phyloP scores from a whole-genome alignment of 805 yeast genomes.

The Debaryomyces maramus region DNA sequence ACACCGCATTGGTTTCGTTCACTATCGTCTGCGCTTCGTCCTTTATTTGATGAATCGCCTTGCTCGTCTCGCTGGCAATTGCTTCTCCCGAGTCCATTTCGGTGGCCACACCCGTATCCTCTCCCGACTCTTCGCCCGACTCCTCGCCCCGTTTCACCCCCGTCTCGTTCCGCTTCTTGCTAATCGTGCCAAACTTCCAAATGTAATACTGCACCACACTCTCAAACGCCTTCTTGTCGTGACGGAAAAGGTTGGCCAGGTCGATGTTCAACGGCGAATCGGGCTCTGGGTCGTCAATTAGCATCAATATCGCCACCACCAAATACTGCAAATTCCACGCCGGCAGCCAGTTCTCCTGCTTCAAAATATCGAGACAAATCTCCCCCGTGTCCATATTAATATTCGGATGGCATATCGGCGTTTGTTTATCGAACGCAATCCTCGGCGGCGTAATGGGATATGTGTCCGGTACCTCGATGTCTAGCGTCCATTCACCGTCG shows the following conservation, averaged over 20 bases:
- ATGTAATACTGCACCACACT: slow-evolving; percentile 40
- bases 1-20: not conserved
- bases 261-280: slow-evolving; percentile 72
- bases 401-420: slow-evolving; percentile 45
- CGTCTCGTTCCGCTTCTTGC: slow-evolving; percentile 6
- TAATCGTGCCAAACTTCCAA: slow-evolving; percentile 38
- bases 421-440: slow-evolving; percentile 42
- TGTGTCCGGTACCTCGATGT: slow-evolving; percentile 42
- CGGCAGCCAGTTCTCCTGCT: slow-evolving; percentile 64
- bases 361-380: slow-evolving; percentile 67
- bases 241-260: slow-evolving; percentile 58
- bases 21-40: slow-evolving; percentile 1
- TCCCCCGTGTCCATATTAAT: slow-evolving; percentile 54
- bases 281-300: slow-evolving; percentile 66
- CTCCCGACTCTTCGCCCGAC: not conserved
- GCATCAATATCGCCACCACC: slow-evolving; percentile 55
- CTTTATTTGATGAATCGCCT: not conserved
- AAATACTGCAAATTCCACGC: slow-evolving; percentile 65
- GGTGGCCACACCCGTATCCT: too few species aligned
- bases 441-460: slow-evolving; percentile 65
- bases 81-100: not conserved
- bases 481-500: slow-evolving; percentile 52
- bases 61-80: not conserved
- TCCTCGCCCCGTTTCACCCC: not conserved
- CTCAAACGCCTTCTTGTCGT: slow-evolving; percentile 40